Evolutionary conservation across 2,329 filamentous ascomycete species (phyloP), one percentile per base, ranked within the genome.

Genomic region (Hymenoscyphus scutula): DNA sequence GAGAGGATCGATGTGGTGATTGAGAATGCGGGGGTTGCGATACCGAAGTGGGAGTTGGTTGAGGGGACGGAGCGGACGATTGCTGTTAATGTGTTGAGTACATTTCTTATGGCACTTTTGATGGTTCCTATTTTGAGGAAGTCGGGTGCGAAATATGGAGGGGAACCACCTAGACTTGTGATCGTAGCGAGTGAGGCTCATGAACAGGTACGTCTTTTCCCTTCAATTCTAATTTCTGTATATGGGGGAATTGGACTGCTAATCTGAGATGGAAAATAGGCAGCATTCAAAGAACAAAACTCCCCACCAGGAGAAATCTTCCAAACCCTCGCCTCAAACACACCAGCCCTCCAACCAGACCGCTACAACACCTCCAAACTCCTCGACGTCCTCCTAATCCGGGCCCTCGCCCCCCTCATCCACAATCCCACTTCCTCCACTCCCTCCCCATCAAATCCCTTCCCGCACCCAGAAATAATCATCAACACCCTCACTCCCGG

Each of bases 1-100:
- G 45, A 58, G 1, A 76, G 77, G 6, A 63, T 84, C 2, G 80
- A 84, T 66, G 75, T 77, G 29, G 72, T 79, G 38, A 67, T 81
- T 27, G 73, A 75, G 58, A 84, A 70, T 54, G 67, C 70, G 11
- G 65, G 65, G 15, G 56, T 70, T 19, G 65, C 59, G 27, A 62
- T 48, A 3, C 37, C 30, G 4, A 32, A 61, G 5, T 69, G 48
- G 30, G 59, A 58, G 30, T 5, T 61, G 57, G 54, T 62, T 23
- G 68, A 70, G 15, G 68, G 66, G 0, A 66, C 54, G 25, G 66
- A 71, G 51, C 61, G 56, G 13, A 58, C 60, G 19, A 41, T 71
- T n/a, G 63, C 68, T 17, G 64, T 70, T 38, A 69, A 71, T 62
- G 65, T 67, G 5, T 29, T 70, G 8, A 56, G 55, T 13, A 72